Conservation (phyloP, 345 rosid species). For the Arabis alpina region DNA sequence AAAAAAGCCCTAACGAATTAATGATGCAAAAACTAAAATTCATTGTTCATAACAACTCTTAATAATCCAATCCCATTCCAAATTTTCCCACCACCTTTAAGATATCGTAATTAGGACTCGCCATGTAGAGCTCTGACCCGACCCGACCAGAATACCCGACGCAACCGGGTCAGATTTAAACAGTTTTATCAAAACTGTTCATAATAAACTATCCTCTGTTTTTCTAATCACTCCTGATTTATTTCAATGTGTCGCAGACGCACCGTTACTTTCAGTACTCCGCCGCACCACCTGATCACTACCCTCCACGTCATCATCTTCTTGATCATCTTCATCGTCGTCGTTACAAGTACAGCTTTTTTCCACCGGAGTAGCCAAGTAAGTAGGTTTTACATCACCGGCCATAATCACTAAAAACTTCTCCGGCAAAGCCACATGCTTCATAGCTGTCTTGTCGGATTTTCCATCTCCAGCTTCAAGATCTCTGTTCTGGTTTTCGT, state of each 20-base stretch:
- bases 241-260: conserved; percentile 18
- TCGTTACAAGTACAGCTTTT: conserved; percentile 47
- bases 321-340: conserved; percentile 40
- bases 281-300: conserved; percentile 33
- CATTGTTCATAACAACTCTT: conserved; percentile 2
- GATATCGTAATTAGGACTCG: background rate
- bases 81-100: background rate
- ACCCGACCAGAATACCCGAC: conserved; percentile 36
- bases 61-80: conserved; percentile 14
- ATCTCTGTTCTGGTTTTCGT: conserved; percentile 47
- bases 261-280: conserved; percentile 25
- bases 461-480: conserved; percentile 64
- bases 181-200: conserved; percentile 11
- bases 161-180: conserved; percentile 36
- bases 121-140: conserved; percentile 31
- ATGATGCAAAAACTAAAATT: conserved; percentile 18
- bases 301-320: conserved; percentile 25
- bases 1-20: background rate
- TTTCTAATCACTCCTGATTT: background rate
- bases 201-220: conserved; percentile 32
- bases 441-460: conserved; percentile 27
- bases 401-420: conserved; percentile 92
- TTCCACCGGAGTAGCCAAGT: conserved; percentile 71
- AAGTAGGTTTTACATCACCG: conserved; percentile 71
- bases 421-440: conserved; percentile 54